These are phyloP conservation scores for Hypoxylon lienhwacheense DNA, from an alignment of 495 filamentous ascomycete species.

Conservation along the genomic window DNA sequence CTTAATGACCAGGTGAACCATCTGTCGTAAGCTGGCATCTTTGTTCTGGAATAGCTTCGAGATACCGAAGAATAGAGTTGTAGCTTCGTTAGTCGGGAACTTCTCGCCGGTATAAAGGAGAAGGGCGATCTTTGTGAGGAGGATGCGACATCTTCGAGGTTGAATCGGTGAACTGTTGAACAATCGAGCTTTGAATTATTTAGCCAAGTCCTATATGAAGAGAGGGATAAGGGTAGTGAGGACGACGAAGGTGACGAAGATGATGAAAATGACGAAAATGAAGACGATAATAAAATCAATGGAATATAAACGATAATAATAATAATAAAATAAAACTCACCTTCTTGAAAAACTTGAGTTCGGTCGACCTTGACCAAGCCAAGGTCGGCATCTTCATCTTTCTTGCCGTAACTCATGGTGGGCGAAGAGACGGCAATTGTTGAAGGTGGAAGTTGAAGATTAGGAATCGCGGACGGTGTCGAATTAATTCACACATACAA, in stretches of 20 bases:
- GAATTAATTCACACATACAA: slow-evolving; percentile 24
- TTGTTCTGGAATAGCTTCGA: slow-evolving; percentile 99
- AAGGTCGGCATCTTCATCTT: slow-evolving; percentile 94
- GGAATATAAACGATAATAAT: too few relatives aligned
- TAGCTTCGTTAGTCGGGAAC: slow-evolving; percentile 96
- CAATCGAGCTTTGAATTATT: slow-evolving; percentile 70
- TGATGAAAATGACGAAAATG: too few relatives aligned
- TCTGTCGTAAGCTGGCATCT: slow-evolving; percentile 95
- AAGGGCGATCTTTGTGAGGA: slow-evolving; percentile 96
- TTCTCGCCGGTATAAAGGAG: slow-evolving; percentile 95
- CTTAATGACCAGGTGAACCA: slow-evolving; percentile 98
- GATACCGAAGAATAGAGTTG: slow-evolving; percentile 98
- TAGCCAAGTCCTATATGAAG: slow-evolving; percentile 9
- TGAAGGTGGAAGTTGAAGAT: slow-evolving; percentile 37
- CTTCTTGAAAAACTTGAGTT: slow-evolving; percentile 98
- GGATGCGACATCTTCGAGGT: slow-evolving; percentile 89
- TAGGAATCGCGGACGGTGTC: slow-evolving; percentile 23
- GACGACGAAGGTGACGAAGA: not conserved
- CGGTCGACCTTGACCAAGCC: slow-evolving; percentile 95
- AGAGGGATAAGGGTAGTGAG: not conserved
- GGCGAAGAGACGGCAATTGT: slow-evolving; percentile 37
- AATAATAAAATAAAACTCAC: slow-evolving; percentile 58
- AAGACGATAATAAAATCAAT: too few relatives aligned
- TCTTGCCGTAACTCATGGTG: slow-evolving; percentile 95
- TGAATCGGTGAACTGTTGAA: slow-evolving; percentile 97